Base-by-base conservation (phyloP, 352 stramenopile species). In the Albugo laibachii region DNA sequence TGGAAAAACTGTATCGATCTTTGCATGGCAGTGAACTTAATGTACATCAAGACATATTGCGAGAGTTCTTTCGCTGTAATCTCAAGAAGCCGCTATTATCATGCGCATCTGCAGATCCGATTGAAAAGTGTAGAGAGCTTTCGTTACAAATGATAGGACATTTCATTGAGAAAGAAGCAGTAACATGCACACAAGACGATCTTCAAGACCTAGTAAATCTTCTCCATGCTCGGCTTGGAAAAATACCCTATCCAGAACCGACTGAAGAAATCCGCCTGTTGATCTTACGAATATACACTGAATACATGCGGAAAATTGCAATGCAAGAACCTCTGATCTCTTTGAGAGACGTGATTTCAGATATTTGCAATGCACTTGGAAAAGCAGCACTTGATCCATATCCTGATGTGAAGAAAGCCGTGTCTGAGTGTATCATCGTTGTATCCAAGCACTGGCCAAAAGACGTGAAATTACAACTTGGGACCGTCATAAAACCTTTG, bases 91-190 rank as follows among this genome's bases (percentile, higher is more conserved):
- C 69, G 46, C 47, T 87, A 55, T 50, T 84, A 27, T 45, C 61
- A 27, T 78, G 63, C 19, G 71, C 71, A 2, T 36, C 58, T 15
- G 47, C 47, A 0, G 75, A 92, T 37, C 34, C 51, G 1, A 69
- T 92, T 6, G 78, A 92, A 45, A 86, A 81, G 45, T 88, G 75
- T 45, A 67, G 78, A 1, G 78, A 92, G 50, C 71, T 72, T 52
- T 61, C 74, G 10, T 58, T 87, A 20, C 53, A 50, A 14, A 64
- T 78, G 37, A 50, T 84, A 45, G 54, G 81, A 41, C 69, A 77
- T 54, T 54, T 84, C 39, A 64, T 58, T 0, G 67, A 83, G 40
- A 55, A 54, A 34, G 53, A 57, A 37, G 74, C 66, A 11, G 24
- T 84, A 15, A 64, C 69, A 46, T 53, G 52, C 21, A 70, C 65